Base-by-base conservation (phyloP, 441 rosid species). In the Euphorbia schlechtendalii region DNA sequence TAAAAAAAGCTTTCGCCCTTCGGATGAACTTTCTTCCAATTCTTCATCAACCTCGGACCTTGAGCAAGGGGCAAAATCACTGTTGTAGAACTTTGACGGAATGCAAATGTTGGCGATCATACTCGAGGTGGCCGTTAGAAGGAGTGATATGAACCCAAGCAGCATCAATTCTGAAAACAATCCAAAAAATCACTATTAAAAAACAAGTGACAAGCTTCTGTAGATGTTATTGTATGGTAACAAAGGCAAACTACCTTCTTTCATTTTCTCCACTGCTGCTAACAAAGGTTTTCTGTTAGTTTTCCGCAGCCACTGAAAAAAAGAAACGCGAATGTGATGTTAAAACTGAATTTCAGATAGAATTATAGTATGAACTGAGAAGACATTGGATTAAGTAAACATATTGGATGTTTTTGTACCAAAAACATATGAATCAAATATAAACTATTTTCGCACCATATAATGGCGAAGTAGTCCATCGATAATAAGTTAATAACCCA, bases 61-160 rank as follows among this genome's bases (percentile, higher is more conserved):
- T 21, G 81, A 74, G 83, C 98, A 92, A 27, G 98, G 95, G 68
- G 84, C 78, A 74, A 92, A 89, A 70, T 78, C 59, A 55, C 81
- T 74, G 64, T 76, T 81, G 73, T 92, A 92, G 78, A 83, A 92
- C 76, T 84, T 86, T 17, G 96, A 86, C 25, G 95, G 86, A 69
- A 92, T 80, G 77, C 98, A 92, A 36, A 87, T 82, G 76, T 78
- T 80, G 69, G 98, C 77, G 72, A 92, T 92, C 22, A 77, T 46
- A 71, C 84, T 80, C 10, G 98, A 92, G 57, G 90, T 82, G 41
- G 98, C 95, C 43, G 93, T 83, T 32, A 92, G 81, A 71, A 92
- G 85, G 70, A 92, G 95, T 66, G 98, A 92, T 71, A 92, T 92
- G 81, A 87, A 92, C 45, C 96, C 98, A 60, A 92, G 98, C 79